Conservation (phyloP, 768 basidiomycete species). For the Termitomyces sp. region DNA sequence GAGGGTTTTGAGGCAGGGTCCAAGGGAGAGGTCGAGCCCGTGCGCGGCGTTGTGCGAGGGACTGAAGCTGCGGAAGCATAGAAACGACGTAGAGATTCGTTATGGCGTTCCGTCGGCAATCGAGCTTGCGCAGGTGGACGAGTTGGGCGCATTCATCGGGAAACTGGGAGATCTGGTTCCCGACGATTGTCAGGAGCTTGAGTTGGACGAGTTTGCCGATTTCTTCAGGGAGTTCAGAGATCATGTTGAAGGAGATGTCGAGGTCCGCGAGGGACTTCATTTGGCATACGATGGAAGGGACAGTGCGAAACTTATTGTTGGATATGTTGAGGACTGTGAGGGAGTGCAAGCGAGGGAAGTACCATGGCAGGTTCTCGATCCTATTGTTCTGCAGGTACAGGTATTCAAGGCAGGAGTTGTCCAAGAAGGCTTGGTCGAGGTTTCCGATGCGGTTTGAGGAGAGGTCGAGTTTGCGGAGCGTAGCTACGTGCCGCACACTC, state of each 20-base stretch:
- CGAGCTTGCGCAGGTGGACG: constrained; percentile 59
- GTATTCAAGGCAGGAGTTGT: constrained; percentile 63
- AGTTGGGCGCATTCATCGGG: constrained; percentile 58
- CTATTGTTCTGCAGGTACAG: constrained; percentile 89
- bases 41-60: constrained; percentile 74
- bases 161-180: constrained; percentile 73
- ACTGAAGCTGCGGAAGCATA: constrained; percentile 63
- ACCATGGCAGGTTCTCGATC: constrained; percentile 79
- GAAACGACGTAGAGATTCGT: constrained; percentile 67
- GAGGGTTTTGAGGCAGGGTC: constrained; percentile 58
- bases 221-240: constrained; percentile 74
- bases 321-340: constrained; percentile 87
- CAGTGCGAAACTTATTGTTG: constrained; percentile 83
- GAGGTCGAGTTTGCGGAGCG: constrained; percentile 77
- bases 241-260: constrained; percentile 92
- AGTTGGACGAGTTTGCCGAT: constrained; percentile 67
- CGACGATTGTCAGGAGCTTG: constrained; percentile 75
- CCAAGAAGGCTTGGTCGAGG: constrained; percentile 80
- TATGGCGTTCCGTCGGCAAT: constrained; percentile 84
- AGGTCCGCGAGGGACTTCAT: constrained; percentile 75
- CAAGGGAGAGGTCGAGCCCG: constrained; percentile 73
- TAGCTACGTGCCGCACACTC: constrained; percentile 68
- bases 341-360: constrained; percentile 68
- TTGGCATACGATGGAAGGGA: constrained; percentile 73
- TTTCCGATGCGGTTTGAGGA: constrained; percentile 90